These are phyloP conservation scores for Pseudopyricularia javanii DNA, from an alignment of 2,329 filamentous ascomycete species.

Conservation along the genomic window DNA sequence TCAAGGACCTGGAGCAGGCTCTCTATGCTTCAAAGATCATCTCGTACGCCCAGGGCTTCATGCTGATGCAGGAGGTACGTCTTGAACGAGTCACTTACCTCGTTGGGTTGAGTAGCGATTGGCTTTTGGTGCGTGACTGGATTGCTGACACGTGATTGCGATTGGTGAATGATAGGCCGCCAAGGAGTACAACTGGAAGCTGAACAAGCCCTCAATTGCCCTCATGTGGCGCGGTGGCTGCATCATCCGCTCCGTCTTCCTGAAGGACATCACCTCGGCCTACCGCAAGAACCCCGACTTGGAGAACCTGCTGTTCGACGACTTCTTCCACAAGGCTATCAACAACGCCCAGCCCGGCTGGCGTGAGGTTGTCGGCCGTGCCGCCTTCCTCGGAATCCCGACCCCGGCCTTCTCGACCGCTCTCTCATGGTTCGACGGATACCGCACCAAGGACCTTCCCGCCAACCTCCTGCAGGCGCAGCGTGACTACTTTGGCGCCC, in stretches of 20 bases:
- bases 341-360: conserved; percentile 89
- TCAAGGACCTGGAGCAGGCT: conserved; percentile 95
- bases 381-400: conserved; percentile 87
- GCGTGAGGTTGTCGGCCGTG: conserved; percentile 84
- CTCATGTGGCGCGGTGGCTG: conserved; percentile 99
- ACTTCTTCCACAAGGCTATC: conserved; percentile 99
- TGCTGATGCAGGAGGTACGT: conserved; percentile 95
- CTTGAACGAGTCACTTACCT: no score
- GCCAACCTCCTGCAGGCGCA: conserved; percentile 98
- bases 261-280: conserved; percentile 97
- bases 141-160: conserved; percentile 11
- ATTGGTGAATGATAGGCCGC: conserved; percentile 50
- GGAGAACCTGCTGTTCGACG: conserved; percentile 95
- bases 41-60: conserved; percentile 98
- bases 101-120: no score
- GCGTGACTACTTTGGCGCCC: conserved; percentile 97
- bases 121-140: no score
- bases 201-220: conserved; percentile 99
- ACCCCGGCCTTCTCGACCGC: conserved; percentile 95
- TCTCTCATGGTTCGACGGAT: conserved; percentile 96
- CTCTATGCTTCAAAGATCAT: conserved; percentile 99
- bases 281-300: conserved; percentile 92
- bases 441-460: conserved; percentile 91
- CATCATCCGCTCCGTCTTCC: conserved; percentile 99
- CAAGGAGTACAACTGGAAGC: conserved; percentile 93